Evolutionary conservation across 208 protist species (phyloP).

Genomic region (Acanthamoeba lugdunensis): DNA sequence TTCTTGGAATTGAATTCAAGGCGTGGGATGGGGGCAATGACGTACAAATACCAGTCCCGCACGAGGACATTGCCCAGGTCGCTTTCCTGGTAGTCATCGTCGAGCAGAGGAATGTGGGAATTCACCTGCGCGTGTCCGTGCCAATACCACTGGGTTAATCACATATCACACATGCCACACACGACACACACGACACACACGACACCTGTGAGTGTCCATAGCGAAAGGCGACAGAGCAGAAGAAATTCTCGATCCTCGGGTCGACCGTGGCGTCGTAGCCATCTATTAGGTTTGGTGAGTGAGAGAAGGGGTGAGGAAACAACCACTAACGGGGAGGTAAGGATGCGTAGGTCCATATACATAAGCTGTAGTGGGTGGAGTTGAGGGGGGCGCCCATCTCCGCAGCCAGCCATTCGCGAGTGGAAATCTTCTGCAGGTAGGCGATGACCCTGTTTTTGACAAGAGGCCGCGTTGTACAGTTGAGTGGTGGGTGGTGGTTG

Average conservation of each 20-base stretch:
- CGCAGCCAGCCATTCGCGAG: slow-evolving; percentile 39
- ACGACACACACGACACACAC: no score
- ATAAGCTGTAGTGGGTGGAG: neutral
- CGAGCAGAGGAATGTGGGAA: slow-evolving; percentile 7
- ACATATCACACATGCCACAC: no score
- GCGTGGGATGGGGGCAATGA: neutral
- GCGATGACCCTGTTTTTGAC: slow-evolving; percentile 22
- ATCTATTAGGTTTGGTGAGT: neutral
- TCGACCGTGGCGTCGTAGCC: slow-evolving; percentile 77
- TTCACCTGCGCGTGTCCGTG: slow-evolving; percentile 44
- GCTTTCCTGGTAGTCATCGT: slow-evolving; percentile 63
- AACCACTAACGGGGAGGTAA: neutral
- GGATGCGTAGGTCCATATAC: neutral
- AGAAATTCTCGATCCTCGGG: slow-evolving; percentile 73
- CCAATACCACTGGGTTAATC: no score
- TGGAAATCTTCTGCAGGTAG: slow-evolving; percentile 55
- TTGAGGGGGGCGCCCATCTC: neutral
- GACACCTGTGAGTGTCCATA: slow-evolving; percentile 78
- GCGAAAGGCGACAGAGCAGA: slow-evolving; percentile 78
- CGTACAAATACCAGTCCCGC: slow-evolving; percentile 51
- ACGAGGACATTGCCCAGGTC: neutral
- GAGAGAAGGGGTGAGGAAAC: neutral
- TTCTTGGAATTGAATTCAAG: no score
- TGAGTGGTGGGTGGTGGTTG: neutral
- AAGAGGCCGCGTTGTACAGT: no score